Base-by-base conservation (phyloP, 805 yeast species). In the Wickerhamomyces strasburgensis region DNA sequence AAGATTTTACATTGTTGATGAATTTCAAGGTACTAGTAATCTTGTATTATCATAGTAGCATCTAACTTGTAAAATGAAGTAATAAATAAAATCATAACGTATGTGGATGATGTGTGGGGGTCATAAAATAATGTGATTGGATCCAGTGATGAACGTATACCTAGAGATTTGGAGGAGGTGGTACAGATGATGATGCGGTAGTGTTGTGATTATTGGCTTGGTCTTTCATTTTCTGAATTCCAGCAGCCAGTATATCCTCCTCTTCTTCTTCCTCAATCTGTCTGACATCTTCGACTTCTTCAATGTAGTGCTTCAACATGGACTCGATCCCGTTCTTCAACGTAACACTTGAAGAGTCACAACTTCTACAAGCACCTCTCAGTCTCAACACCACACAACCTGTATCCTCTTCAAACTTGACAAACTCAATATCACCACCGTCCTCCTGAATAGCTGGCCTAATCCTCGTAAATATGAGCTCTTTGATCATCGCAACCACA, bases 371-470 rank as follows among this genome's bases (percentile, higher is more conserved):
- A 2, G 86, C 86, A 23, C 87, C 87, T 55, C 72, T 72, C 35
- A 80, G 64, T 54, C 72, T 72, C 49, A 80, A 65, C 38, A 63
- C 68, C 1, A 79, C 85, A 1, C 72, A 67, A 7, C 87, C 87
- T 3, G 64, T 53, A 6, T 69, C 70, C 44, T 75, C 80, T 43
- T 75, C 78, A 51, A 80, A 79, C 2, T 65, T 64, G 24, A 80
- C 76, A 58, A 78, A 80, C 49, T 78, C 84, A 31, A 80, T 72
- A 51, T 80, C 87, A 5, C 87, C 87, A 31, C 87, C 87, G 51
- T 80, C 87, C 42, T 80, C 87, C 54, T 78, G 84, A 43, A 80
- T 69, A 0, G 86, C 85, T 2, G 87, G 87, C 54, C 83, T 70
- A 33, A 80, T 80, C 52, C 84, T 68, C 2, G 87, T 80, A 54